Base-by-base conservation (phyloP, 768 basidiomycete species). In the Termitomyces sp. region DNA sequence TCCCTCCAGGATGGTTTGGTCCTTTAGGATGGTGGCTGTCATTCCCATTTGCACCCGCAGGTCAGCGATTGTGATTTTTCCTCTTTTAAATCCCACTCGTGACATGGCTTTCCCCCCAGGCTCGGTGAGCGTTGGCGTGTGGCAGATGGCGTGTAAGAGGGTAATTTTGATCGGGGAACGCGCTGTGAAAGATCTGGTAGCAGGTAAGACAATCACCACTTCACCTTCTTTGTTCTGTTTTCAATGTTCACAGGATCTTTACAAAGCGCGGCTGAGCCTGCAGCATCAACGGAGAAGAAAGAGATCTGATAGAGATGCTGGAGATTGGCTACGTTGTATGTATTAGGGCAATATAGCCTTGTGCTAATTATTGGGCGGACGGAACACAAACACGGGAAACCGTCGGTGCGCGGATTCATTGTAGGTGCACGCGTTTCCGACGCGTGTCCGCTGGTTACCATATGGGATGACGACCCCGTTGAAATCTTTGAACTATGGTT, bases 91-190 rank as follows among this genome's bases (percentile, higher is more conserved):
- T 62, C 58, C 15, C 34, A 9, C 53, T 65, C 34, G 32, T 29
- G 29, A 58, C 57, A 12, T 29, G 38, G 4, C 55, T 25, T 62
- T 49, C 48, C 29, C 29, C 63, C 17, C 64, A 95, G 96, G 96
- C 11, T 91, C 94, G 11, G 89, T 99, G 62, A 94, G 93, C 67
- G 93, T 94, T 46, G 92, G 91, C 1, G 84, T 94, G 45, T 99
- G 96, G 96, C 91, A 94, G 69, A 92, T 97, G 87, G 91, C 94
- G 8, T 96, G 94, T 74, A 87, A 85, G 65, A 82, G 94, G 55
- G 89, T 94, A n/a, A 81, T 98, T 60, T 81, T 83, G 61, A 80
- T 88, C n/a, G 81, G 86, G 49, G 92, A 94, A 72, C 81, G 84
- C 29, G 79, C 89, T 5, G 86, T 88, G 59, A 88, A 84, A 70